These are phyloP conservation scores for Gloeopeniophorella convolvens DNA, from an alignment of 768 basidiomycete genomes.

Conservation along the genomic window DNA sequence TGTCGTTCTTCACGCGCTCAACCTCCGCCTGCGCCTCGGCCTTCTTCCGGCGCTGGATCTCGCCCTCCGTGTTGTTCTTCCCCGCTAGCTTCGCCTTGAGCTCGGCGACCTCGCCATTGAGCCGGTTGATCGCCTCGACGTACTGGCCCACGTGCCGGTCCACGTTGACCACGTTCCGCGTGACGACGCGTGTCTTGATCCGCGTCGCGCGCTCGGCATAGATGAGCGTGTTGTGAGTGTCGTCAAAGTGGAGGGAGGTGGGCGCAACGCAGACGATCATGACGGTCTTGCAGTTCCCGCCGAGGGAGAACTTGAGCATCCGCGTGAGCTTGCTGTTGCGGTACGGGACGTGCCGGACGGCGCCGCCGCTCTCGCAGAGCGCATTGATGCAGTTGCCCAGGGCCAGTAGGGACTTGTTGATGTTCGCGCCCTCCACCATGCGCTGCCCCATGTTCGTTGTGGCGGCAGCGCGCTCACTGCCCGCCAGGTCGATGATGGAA, in stretches of 20 bases:
- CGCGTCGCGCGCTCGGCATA: slow-evolving; percentile 98
- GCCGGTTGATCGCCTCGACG: slow-evolving; percentile 87
- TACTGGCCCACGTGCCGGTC: slow-evolving; percentile 94
- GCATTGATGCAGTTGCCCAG: slow-evolving; percentile 99
- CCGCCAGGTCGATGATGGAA: slow-evolving; percentile 97
- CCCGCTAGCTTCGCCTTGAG: slow-evolving; percentile 82
- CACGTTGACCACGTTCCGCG: slow-evolving; percentile 91
- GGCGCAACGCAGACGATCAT: slow-evolving; percentile 99
- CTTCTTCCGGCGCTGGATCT: slow-evolving; percentile 58
- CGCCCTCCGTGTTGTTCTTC: slow-evolving; percentile 55
- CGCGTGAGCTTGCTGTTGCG: slow-evolving; percentile 98
- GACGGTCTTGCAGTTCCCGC: slow-evolving; percentile 98
- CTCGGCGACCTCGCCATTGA: slow-evolving; percentile 76
- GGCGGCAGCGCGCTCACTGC: slow-evolving; percentile 93
- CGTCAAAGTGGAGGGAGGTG: slow-evolving; percentile 92
- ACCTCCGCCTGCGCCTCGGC: slow-evolving; percentile 68
- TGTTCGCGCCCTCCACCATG: slow-evolving; percentile 98
- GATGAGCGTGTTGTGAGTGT: slow-evolving; percentile 95
- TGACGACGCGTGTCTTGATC: slow-evolving; percentile 97
- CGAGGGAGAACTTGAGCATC: slow-evolving; percentile 93
- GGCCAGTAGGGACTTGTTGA: slow-evolving; percentile 96
- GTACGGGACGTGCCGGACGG: slow-evolving; percentile 88
- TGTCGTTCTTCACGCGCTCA: slow-evolving; percentile 65
- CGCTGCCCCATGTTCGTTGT: slow-evolving; percentile 97
- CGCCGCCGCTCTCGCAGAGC: slow-evolving; percentile 89